Conservation (phyloP, 306 rosid species). For the Mimosa pudica region DNA sequence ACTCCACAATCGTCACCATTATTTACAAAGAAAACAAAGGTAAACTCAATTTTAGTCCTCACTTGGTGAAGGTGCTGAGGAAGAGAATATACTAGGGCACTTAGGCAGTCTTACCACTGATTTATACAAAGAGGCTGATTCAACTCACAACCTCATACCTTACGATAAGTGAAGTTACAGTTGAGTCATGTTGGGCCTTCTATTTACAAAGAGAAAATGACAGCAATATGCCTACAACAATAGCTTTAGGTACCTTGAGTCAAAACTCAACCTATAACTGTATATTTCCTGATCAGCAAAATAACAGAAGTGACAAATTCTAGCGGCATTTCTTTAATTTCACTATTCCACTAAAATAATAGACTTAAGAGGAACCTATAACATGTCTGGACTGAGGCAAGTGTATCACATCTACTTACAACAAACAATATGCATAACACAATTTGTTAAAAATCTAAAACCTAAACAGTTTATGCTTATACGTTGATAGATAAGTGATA, state of each 20-base stretch:
- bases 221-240: neutral
- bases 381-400: neutral
- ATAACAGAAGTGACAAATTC: neutral
- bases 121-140: no score
- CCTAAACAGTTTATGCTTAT: neutral
- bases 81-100: no score
- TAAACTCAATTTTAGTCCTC: no score
- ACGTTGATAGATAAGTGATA: no score
- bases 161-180: no score
- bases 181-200: no score
- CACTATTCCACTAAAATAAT: neutral
- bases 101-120: no score
- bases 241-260: neutral
- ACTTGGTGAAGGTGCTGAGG: no score
- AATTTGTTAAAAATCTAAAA: neutral
- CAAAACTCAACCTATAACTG: neutral
- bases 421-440: neutral
- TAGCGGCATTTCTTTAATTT: neutral
- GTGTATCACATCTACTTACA: neutral
- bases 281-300: neutral
- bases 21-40: neutral
- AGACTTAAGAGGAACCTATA: constrained; percentile 2
- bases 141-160: no score
- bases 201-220: neutral
- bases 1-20: neutral